These are phyloP conservation scores for Primulina huaijiensis DNA, from an alignment of 257 asterid genomes.

Conservation along the genomic window DNA sequence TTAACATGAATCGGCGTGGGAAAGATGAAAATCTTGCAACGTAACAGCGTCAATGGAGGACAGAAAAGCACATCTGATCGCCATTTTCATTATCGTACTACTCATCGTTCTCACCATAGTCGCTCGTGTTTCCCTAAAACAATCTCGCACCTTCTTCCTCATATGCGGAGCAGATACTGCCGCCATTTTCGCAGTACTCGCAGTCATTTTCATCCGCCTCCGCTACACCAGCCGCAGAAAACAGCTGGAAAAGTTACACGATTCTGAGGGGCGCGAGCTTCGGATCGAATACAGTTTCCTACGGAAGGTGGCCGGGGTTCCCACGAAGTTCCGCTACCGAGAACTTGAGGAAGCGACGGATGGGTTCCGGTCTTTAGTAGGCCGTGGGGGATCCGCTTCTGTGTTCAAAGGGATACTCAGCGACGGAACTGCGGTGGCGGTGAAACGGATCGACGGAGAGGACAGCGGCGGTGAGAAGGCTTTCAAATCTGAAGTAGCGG, in stretches of 20 bases:
- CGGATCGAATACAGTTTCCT: conserved; percentile 78
- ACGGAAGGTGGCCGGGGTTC: conserved; percentile 80
- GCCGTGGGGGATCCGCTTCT: conserved; percentile 65
- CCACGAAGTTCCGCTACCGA: conserved; percentile 58
- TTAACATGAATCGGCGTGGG: background rate
- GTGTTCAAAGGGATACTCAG: conserved; percentile 63
- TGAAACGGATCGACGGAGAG: conserved; percentile 70
- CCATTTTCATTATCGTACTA: conserved; percentile 29
- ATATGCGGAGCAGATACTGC: conserved; percentile 58
- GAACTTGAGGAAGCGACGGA: conserved; percentile 76
- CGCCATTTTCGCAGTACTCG: conserved; percentile 46
- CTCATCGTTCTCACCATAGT: conserved; percentile 38
- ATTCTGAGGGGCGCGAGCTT: conserved; percentile 65
- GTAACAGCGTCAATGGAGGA: conserved; percentile 50
- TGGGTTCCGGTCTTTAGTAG: conserved; percentile 50
- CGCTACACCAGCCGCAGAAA: conserved; percentile 39
- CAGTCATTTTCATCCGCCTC: conserved; percentile 30
- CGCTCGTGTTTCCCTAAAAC: conserved; percentile 46
- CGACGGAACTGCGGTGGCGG: conserved; percentile 69
- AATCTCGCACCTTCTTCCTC: conserved; percentile 49
- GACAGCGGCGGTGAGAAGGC: conserved; percentile 57
- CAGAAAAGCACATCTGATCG: conserved; percentile 39
- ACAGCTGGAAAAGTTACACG: conserved; percentile 38
- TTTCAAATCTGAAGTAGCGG: conserved; percentile 74
- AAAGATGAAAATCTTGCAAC: background rate